phyloP scores from a whole-genome alignment of 1,284 basidiomycete genomes.

The Boletellus deceptivus region DNA sequence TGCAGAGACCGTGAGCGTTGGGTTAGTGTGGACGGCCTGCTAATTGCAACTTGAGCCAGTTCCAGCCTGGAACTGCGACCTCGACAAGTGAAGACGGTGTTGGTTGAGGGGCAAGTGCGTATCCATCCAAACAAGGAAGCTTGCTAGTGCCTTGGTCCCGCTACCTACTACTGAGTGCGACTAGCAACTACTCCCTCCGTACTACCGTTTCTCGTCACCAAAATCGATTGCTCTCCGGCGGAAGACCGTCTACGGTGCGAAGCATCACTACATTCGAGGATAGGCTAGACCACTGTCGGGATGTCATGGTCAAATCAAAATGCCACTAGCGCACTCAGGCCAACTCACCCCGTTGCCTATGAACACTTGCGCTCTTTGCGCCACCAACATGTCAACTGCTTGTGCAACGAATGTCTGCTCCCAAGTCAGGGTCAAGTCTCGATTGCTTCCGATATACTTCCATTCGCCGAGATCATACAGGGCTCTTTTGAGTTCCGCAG shows the following conservation, averaged over 20 bases:
- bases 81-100: not conserved
- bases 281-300: constrained; percentile 51
- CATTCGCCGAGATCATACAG: constrained; percentile 34
- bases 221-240: constrained; percentile 28
- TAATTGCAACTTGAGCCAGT: constrained; percentile 3
- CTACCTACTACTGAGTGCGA: too few relatives aligned
- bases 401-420: constrained; percentile 39
- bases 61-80: constrained; percentile 1
- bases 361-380: constrained; percentile 39
- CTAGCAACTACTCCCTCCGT: too few relatives aligned
- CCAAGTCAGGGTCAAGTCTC: constrained; percentile 33
- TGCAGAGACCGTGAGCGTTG: not conserved
- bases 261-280: constrained; percentile 53
- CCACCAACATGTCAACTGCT: constrained; percentile 43
- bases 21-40: not conserved
- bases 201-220: constrained; percentile 12
- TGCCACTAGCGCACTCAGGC: not conserved
- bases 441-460: constrained; percentile 25
- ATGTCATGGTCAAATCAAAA: not conserved
- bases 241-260: constrained; percentile 33
- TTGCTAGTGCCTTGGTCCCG: not conserved
- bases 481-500: constrained; percentile 40
- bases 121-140: constrained; percentile 26
- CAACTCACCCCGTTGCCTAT: constrained; percentile 37
- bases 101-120: constrained; percentile 13